Conservation (phyloP, 108 stramenopile species). For the Cylindrotheca closterium region DNA sequence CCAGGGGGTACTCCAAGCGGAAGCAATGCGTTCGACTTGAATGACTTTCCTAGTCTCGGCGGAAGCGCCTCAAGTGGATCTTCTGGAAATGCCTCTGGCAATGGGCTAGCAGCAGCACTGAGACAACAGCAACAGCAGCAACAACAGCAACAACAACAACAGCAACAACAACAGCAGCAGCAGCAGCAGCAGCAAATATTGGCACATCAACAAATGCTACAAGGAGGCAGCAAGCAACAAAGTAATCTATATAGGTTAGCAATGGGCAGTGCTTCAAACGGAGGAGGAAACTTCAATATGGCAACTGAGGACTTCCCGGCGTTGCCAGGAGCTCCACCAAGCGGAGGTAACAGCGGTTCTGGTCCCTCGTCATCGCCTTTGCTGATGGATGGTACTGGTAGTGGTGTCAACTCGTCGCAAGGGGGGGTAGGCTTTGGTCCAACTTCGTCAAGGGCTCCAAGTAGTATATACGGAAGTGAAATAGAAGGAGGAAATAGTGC, state of each 20-base stretch:
- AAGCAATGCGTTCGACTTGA: constrained; percentile 69
- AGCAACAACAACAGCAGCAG: constrained; percentile 55
- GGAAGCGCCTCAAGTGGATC: constrained; percentile 42
- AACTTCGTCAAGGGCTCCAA: constrained; percentile 16
- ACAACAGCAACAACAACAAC: constrained; percentile 50
- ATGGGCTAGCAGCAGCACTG: constrained; percentile 76
- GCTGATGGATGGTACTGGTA: constrained; percentile 28
- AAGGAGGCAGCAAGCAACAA: constrained; percentile 31
- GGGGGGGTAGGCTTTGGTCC: constrained; percentile 25
- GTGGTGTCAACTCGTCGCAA: constrained; percentile 14
- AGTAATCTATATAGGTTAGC: constrained; percentile 76
- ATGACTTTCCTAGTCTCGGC: constrained; percentile 85
- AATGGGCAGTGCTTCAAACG: constrained; percentile 55
- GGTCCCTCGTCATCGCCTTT: constrained; percentile 29
- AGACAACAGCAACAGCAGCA: constrained; percentile 41
- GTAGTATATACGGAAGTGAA: constrained; percentile 28
- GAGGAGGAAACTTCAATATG: constrained; percentile 69
- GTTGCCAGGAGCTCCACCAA: constrained; percentile 35
- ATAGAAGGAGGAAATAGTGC: constrained; percentile 15
- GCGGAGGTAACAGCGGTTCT: constrained; percentile 18
- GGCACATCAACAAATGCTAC: constrained; percentile 64
- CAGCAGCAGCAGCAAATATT: constrained; percentile 43
- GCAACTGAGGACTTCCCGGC: constrained; percentile 88
- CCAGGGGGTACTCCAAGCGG: constrained; percentile 29
- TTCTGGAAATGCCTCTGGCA: constrained; percentile 40